Percentiles rank a stretch among this genome's conserved stretches.
Conservation (phyloP, 768 basidiomycete species). For the Hortiboletus flavorubellus region DNA sequence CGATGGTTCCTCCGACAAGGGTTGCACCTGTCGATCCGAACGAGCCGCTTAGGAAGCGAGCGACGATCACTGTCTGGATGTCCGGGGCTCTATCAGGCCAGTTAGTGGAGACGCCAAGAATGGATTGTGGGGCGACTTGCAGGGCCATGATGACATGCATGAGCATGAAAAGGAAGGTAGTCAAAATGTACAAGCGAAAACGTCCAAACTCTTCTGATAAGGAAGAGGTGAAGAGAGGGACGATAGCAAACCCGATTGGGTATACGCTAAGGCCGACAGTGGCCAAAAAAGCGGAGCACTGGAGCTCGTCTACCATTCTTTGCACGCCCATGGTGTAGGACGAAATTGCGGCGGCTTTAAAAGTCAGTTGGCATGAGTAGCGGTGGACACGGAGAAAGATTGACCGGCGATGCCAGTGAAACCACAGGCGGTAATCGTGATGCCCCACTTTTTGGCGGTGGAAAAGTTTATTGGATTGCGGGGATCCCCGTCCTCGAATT, state of each 20-base stretch:
- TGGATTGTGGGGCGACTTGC: slow-evolving; percentile 12
- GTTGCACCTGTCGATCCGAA: slow-evolving; percentile 69
- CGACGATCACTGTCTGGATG: slow-evolving; percentile 61
- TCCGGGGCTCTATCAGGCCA: slow-evolving; percentile 33
- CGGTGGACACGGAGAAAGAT: slow-evolving; percentile 1
- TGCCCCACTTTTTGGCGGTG: slow-evolving; percentile 39
- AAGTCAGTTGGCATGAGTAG: neutral
- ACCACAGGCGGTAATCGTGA: slow-evolving; percentile 34
- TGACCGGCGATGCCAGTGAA: slow-evolving; percentile 33
- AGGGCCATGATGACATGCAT: slow-evolving; percentile 45
- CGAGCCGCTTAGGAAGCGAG: slow-evolving; percentile 61
- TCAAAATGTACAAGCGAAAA: slow-evolving; percentile 54
- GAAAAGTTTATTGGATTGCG: slow-evolving; percentile 42
- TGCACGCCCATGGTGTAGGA: slow-evolving; percentile 54
- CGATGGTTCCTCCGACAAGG: slow-evolving; percentile 72
- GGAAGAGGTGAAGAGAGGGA: slow-evolving; percentile 64
- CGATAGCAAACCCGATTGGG: slow-evolving; percentile 57
- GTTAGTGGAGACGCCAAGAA: slow-evolving; percentile 3
- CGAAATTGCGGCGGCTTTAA: slow-evolving; percentile 45
- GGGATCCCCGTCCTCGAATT: slow-evolving; percentile 37
- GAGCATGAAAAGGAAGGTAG: slow-evolving; percentile 45
- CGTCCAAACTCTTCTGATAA: slow-evolving; percentile 74
- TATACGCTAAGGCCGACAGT: slow-evolving; percentile 51
- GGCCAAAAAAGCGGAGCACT: slow-evolving; percentile 44
- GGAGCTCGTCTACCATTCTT: slow-evolving; percentile 50